phyloP scores from a whole-genome alignment of 2,329 filamentous ascomycete genomes.

The Ambrosiella xylebori region DNA sequence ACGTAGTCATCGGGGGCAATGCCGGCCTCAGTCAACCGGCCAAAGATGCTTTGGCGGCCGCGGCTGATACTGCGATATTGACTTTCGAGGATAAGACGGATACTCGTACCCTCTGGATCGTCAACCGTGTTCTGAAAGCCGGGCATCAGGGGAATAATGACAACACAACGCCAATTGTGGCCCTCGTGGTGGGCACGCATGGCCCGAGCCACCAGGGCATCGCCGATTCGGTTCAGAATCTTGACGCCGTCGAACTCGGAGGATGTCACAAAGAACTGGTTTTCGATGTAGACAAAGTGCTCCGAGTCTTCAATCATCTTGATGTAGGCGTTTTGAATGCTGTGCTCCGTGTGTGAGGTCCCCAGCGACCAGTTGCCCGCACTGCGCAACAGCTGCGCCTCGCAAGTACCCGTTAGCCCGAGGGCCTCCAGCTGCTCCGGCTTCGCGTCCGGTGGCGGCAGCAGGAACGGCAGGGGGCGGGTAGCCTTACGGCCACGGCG shows the following conservation, averaged over 20 bases:
- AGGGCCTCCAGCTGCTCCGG: conserved; percentile 70
- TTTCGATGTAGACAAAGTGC: conserved; percentile 97
- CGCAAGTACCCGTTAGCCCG: conserved; percentile 82
- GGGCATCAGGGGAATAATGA: conserved; percentile 91
- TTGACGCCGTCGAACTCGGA: conserved; percentile 74
- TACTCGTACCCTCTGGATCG: conserved; percentile 81
- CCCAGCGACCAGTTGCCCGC: conserved; percentile 85
- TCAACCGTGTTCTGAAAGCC: conserved; percentile 96
- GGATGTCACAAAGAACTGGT: conserved; percentile 95
- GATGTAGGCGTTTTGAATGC: conserved; percentile 88
- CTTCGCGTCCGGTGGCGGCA: conserved; percentile 85
- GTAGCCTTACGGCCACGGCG: conserved; percentile 84
- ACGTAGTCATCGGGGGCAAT: conserved; percentile 95
- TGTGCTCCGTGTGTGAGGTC: conserved; percentile 73
- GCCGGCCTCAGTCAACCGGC: conserved; percentile 55
- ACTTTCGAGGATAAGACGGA: conserved; percentile 89
- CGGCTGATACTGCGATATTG: conserved; percentile 93
- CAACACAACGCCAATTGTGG: conserved; percentile 78
- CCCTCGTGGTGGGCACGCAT: conserved; percentile 66
- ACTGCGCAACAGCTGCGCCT: conserved; percentile 88
- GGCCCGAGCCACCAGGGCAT: conserved; percentile 84
- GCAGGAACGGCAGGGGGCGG: conserved; percentile 76
- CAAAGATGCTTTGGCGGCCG: conserved; percentile 83
- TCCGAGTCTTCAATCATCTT: conserved; percentile 91
- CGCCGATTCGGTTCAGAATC: conserved; percentile 85